Evolutionary conservation across 2,329 filamentous ascomycete genomes (phyloP), one percentile per base, ranked within the genome.

Genomic region (Fusarium sarcochroum): DNA sequence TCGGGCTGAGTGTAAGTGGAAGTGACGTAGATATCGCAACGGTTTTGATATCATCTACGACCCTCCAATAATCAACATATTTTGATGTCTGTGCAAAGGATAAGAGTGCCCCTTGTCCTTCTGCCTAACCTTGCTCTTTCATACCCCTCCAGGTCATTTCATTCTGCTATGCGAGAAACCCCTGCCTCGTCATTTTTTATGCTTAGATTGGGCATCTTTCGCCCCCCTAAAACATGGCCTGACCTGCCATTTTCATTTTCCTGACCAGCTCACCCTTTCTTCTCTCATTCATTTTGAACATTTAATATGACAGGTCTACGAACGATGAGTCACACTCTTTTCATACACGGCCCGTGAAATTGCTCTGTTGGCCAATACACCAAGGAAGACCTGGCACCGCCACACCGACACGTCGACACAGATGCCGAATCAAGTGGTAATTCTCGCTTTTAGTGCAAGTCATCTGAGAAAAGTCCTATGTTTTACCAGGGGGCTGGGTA

Each of bases 391-490:
- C 60, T 30, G 32, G 45, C 65, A 68, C 53, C 66, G 66, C 66
- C 66, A 68, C 66, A 68, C 63, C 56, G 25, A 66, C 44, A 69
- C 61, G 53, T 62, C 51, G 46, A 58, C 47, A 50, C 20, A 23
- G n/a, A 27, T 40, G 35, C 44, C 59, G 30, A 63, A 63, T 61
- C 56, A 48, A 51, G 10, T 63, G 10, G n/a, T 44, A 38, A n/a
- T 57, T 21, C 14, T 14, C 5, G 6, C 6, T 41, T 46, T 9
- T 11, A 20, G 38, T 18, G 18, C 34, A 58, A 50, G 52, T 51
- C 67, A 59, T 58, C 27, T 48, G 25, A 45, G 20, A 41, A 51
- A 27, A 48, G 47, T 40, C 40, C 44, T 46, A 45, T 18, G 13
- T 37, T 45, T 21, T 42, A 38, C 45, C 17, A 56, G 48, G 55